Percentiles rank a stretch among this genome's conserved stretches.
These are phyloP conservation scores for Achaetomiella virescens DNA, from an alignment of 495 filamentous ascomycete genomes.

Conservation along the genomic window DNA sequence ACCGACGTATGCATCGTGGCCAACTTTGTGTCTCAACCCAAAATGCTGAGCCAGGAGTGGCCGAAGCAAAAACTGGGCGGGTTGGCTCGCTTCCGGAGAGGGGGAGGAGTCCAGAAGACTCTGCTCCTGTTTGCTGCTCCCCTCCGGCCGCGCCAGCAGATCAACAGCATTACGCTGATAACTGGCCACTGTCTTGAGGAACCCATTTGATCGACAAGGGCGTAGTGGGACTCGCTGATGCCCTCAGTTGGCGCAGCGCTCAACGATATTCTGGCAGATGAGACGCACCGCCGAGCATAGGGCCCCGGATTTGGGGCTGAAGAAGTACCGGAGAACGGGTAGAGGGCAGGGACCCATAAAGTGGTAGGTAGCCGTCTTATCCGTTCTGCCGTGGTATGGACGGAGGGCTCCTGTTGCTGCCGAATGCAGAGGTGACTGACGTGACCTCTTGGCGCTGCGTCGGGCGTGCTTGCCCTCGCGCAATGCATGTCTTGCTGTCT, in stretches of 20 bases:
- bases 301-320: neutral
- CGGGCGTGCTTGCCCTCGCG: neutral
- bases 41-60: constrained; percentile 1
- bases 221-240: neutral
- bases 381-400: neutral
- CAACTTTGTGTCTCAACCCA: constrained; percentile 4
- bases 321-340: too few relatives aligned
- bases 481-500: constrained; percentile 1
- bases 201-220: neutral
- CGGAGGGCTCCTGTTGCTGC: neutral
- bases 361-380: neutral
- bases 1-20: constrained; percentile 5
- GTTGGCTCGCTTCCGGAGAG: neutral
- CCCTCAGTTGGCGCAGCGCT: neutral
- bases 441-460: constrained; percentile 6
- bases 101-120: neutral
- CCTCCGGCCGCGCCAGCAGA: neutral
- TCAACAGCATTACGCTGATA: neutral
- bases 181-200: neutral
- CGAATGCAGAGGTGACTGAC: constrained; percentile 1
- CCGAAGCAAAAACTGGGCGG: neutral
- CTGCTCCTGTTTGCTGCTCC: neutral
- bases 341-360: neutral
- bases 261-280: neutral
- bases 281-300: neutral